A percentile compares a stretch with the other conserved stretches of the same genome.
Evolutionary conservation across 257 asterid species (phyloP).

Genomic region (Solanum piurae): DNA sequence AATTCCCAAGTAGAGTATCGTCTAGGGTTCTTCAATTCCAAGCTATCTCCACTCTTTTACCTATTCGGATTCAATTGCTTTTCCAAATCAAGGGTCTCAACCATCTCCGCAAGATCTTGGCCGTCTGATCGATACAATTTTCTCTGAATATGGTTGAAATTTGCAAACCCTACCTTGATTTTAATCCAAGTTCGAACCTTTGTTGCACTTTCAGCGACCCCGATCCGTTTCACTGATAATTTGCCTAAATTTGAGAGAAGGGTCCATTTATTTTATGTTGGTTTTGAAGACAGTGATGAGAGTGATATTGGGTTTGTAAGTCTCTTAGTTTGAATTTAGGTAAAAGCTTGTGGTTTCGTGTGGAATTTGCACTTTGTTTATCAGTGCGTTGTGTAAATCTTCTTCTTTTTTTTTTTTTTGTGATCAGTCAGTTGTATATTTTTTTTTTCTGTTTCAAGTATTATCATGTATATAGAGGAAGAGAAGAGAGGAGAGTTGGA

Average conservation of each 20-base stretch:
- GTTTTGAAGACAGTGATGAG: not conserved
- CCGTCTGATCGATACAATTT: not conserved
- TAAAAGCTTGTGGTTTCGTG: not conserved
- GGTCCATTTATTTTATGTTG: not conserved
- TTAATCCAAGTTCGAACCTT: not conserved
- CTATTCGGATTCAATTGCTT: not conserved
- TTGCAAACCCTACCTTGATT: too few relatives aligned
- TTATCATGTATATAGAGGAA: constrained; percentile 44
- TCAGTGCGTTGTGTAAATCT: not conserved
- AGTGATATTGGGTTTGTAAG: not conserved
- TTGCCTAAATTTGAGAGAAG: not conserved
- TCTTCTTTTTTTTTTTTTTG: not conserved
- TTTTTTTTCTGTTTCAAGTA: not conserved
- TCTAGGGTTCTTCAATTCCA: constrained; percentile 3
- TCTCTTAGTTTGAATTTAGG: not conserved
- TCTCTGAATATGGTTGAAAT: too few relatives aligned
- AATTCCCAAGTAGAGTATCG: not conserved
- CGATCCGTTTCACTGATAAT: not conserved
- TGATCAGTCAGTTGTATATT: not conserved
- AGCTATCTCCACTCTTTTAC: not conserved
- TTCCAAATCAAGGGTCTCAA: not conserved
- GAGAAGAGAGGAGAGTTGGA: constrained; percentile 10
- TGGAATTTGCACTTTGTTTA: too few relatives aligned
- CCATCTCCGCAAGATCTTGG: not conserved
- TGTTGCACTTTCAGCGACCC: not conserved